Base-by-base conservation (phyloP, 768 basidiomycete genomes). In the Lanmaoa pseudosensibilis region DNA sequence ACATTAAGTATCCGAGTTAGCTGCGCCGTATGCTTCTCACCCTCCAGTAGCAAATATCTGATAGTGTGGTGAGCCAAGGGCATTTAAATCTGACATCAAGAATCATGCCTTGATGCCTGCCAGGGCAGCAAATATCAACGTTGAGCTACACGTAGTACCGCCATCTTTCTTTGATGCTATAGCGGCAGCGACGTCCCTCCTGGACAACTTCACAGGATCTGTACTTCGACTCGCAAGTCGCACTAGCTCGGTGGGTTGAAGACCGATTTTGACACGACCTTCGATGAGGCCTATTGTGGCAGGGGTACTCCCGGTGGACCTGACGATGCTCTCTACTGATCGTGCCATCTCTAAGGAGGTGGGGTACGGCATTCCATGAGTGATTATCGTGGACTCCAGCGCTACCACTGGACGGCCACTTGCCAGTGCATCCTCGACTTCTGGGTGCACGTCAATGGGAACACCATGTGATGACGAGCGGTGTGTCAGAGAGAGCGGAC, bases 21-120 rank as follows among this genome's bases (percentile, higher is more conserved):
- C 30, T n/a, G n/a, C 15, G 7, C 51, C 34, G 39, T 46, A 36
- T n/a, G 33, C 27, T 52, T 49, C 81, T 73, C 71, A 90, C 90
- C 95, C 96, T 65, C 96, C 96, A 2, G 96, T 99, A 18, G 90
- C 84, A 73, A 95, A 94, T 11, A 93, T 81, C 90, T 93, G 61
- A 12, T 30, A 36, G 37, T 36, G 23, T 33, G 11, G 41, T 61
- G 23, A 67, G 45, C 69, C 25, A 57, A 33, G 33, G 15, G 37
- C 8, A 19, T 38, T 46, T 33, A 25, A 33, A 40, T 37, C 15
- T 25, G 15, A 47, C 11, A 44, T 19, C 33, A 44, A 33, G 25
- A 36, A 50, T 34, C 64, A 52, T 61, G 88, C 85, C 79, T 91
- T 94, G 65, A 98, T 97, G 18, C 94, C 94, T 49, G 88, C 88